Percentiles rank a stretch among this genome's conserved stretches.
Evolutionary conservation across 805 yeast species (phyloP).

Genomic region (Pichia phayaonensis): DNA sequence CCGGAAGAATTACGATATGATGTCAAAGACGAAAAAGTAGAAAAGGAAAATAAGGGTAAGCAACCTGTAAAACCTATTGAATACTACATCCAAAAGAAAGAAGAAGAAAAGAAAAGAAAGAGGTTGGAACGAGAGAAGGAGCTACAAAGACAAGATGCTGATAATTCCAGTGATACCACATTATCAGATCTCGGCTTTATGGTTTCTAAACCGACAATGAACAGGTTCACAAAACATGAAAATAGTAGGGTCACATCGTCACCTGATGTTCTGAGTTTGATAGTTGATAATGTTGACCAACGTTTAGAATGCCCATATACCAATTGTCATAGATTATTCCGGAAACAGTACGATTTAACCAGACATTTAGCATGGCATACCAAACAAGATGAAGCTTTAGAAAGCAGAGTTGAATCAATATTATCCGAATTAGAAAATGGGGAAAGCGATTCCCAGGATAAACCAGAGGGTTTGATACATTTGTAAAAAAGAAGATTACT

Average conservation of each 20-base stretch:
- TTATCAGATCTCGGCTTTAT: constrained; percentile 5
- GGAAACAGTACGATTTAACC: constrained; percentile 38
- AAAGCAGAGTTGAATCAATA: constrained; percentile 8
- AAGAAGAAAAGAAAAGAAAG: constrained; percentile 1
- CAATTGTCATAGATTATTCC: constrained; percentile 48
- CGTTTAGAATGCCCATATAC: constrained; percentile 39
- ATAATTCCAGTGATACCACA: not conserved
- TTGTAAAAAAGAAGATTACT: not conserved
- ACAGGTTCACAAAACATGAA: constrained; percentile 36
- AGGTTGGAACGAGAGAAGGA: not conserved
- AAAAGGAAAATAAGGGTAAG: not conserved
- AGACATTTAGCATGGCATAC: constrained; percentile 51
- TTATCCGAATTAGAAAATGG: constrained; percentile 17
- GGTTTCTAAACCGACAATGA: constrained; percentile 10
- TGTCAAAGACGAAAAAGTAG: not conserved
- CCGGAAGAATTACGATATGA: constrained; percentile 14
- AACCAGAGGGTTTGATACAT: not conserved
- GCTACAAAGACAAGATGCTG: not conserved
- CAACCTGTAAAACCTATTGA: not conserved
- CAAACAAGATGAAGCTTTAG: constrained; percentile 14
- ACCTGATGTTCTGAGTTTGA: constrained; percentile 22
- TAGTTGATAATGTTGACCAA: constrained; percentile 31
- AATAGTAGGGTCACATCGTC: constrained; percentile 29
- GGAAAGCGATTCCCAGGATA: constrained; percentile 10
- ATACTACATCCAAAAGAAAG: not conserved